Evolutionary conservation across 108 stramenopile genomes (phyloP), one percentile per base, ranked within the genome.

Genomic region (Fragilariopsis cylindrus): DNA sequence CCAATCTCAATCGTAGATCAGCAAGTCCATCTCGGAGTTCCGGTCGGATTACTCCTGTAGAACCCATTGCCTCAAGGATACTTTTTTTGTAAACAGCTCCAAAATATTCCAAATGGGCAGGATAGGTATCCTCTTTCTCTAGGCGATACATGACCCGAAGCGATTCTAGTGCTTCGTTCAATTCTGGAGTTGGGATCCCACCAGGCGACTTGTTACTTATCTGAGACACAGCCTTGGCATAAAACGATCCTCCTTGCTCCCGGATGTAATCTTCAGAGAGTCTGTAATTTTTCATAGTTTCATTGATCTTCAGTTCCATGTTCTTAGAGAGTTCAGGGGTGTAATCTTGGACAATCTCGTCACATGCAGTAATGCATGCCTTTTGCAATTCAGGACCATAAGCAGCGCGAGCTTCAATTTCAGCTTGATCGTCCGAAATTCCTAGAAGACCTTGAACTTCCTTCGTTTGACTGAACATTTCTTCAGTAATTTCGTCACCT

Each of bases 11-110:
- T 16, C 84, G 72, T 19, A 96, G 79, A 57, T 91, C 79, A 12
- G 86, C 88, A 43, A 96, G 82, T 15, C 87, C 77, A 7, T 65
- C 84, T 48, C 89, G 88, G 81, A 88, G 85, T 67, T 91, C 91
- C 19, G 84, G 81, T 12, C 81, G 83, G 69, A 96, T 94, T 58
- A 96, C 83, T 46, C 95, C 92, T 3, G 92, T 92, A 7, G 90
- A 80, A 11, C 92, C 92, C 81, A 96, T 92, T 7, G 95, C 88
- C 74, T 96, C 95, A 57, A 85, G 71, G 62, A 96, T 80, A 53
- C 83, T 85, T 76, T 92, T 86, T 67, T 82, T 88, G 82, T 93
- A 96, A 9, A 85, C 81, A 16, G 64, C 69, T 15, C 92, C 95
- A 76, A 91, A 92, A 13, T 78, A 77, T 18, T 85, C 82, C 74